These are phyloP conservation scores for Conoideocrella luteorostrata DNA, from an alignment of 2,329 filamentous ascomycete genomes.

Conservation along the genomic window DNA sequence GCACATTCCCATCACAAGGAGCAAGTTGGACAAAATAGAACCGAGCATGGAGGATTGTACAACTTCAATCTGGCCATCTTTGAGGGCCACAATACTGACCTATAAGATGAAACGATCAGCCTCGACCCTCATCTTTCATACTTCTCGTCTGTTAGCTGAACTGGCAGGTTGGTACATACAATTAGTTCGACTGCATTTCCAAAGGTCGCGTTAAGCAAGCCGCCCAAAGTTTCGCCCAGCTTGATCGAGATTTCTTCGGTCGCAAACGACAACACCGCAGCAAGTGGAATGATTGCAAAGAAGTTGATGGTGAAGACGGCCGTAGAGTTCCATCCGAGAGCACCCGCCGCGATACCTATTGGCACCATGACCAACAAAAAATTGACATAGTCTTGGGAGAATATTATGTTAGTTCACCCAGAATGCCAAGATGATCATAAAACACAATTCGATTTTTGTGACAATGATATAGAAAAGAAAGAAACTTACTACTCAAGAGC, in stretches of 20 bases:
- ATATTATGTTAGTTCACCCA: not conserved
- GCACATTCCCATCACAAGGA: slow-evolving; percentile 79
- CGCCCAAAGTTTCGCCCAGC: slow-evolving; percentile 67
- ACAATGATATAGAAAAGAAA: not conserved
- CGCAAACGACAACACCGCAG: slow-evolving; percentile 67
- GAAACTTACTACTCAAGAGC: slow-evolving; percentile 49
- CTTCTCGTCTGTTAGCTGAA: too few species aligned
- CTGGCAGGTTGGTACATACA: slow-evolving; percentile 47
- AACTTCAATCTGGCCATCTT: slow-evolving; percentile 80
- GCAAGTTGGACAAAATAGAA: slow-evolving; percentile 88
- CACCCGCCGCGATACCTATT: slow-evolving; percentile 62
- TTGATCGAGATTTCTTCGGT: slow-evolving; percentile 70
- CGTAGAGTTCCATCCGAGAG: slow-evolving; percentile 55
- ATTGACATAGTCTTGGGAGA: slow-evolving; percentile 52
- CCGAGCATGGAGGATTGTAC: slow-evolving; percentile 98
- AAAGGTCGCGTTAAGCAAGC: slow-evolving; percentile 69
- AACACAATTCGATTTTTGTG: not conserved
- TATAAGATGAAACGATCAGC: slow-evolving; percentile 27
- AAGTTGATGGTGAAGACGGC: slow-evolving; percentile 73
- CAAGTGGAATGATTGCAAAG: slow-evolving; percentile 71
- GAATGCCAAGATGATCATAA: not conserved
- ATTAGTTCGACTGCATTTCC: slow-evolving; percentile 77
- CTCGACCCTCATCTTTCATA: too few species aligned
- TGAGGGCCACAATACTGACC: slow-evolving; percentile 89
- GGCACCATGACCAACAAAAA: slow-evolving; percentile 68